Conservation (phyloP, 1,139 yeast species). For the Hyphopichia fennica region DNA sequence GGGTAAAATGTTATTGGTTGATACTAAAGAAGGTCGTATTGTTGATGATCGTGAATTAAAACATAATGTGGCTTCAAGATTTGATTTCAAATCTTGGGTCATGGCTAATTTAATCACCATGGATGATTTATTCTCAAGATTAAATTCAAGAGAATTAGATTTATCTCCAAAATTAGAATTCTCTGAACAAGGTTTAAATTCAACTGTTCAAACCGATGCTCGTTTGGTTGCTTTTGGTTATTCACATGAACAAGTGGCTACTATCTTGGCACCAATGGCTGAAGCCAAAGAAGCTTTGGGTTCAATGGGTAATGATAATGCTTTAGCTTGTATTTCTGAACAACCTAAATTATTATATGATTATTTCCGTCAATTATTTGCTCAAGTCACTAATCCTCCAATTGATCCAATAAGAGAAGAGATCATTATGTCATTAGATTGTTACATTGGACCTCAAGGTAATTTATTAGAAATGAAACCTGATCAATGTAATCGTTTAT, state of each 20-base stretch:
- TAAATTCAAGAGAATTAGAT: slow-evolving; percentile 48
- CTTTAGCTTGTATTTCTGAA: slow-evolving; percentile 93
- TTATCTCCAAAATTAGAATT: slow-evolving; percentile 15
- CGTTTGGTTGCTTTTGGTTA: slow-evolving; percentile 86
- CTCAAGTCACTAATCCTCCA: slow-evolving; percentile 98
- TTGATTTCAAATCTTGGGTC: slow-evolving; percentile 93
- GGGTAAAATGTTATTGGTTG: slow-evolving; percentile 94
- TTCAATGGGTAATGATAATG: slow-evolving; percentile 98
- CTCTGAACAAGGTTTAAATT: slow-evolving; percentile 13
- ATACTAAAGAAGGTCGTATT: slow-evolving; percentile 87
- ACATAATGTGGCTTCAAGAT: slow-evolving; percentile 74
- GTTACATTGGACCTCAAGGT: slow-evolving; percentile 97
- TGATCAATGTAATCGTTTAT: slow-evolving; percentile 84
- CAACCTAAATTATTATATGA: slow-evolving; percentile 91
- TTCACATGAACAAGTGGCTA: slow-evolving; percentile 85
- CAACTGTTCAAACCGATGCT: slow-evolving; percentile 74
- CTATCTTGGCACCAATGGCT: slow-evolving; percentile 93
- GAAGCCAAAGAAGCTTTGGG: slow-evolving; percentile 94
- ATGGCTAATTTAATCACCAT: slow-evolving; percentile 81
- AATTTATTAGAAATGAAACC: slow-evolving; percentile 91
- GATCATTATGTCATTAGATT: slow-evolving; percentile 95
- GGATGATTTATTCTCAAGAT: slow-evolving; percentile 68
- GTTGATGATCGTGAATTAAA: slow-evolving; percentile 93
- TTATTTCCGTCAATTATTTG: slow-evolving; percentile 93
- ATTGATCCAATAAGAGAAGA: slow-evolving; percentile 97